Evolutionary conservation across 2,329 filamentous ascomycete genomes (phyloP).

Genomic region (Zasmidium angulare): DNA sequence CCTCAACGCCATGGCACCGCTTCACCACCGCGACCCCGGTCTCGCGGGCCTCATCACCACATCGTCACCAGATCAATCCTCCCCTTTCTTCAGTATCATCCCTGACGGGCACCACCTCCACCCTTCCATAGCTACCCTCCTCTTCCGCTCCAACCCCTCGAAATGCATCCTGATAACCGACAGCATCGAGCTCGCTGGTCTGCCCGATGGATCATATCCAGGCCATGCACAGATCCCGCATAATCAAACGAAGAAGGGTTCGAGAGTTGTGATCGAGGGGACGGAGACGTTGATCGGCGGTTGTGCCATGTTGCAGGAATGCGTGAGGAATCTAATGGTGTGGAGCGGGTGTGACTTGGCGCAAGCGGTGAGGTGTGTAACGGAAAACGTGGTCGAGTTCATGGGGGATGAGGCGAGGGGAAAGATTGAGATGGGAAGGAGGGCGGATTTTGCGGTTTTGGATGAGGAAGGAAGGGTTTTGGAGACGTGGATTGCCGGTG

Average conservation of each 20-base stretch:
- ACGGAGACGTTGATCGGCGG: constrained; percentile 57
- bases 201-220: constrained; percentile 53
- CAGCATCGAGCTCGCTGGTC: constrained; percentile 54
- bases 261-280: constrained; percentile 51
- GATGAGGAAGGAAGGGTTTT: constrained; percentile 47
- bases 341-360: constrained; percentile 50
- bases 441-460: constrained; percentile 52
- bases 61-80: constrained; percentile 19
- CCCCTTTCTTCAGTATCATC: constrained; percentile 55
- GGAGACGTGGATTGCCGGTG: constrained; percentile 53
- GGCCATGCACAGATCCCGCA: constrained; percentile 52
- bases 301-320: constrained; percentile 52
- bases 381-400: constrained; percentile 52
- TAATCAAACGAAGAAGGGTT: constrained; percentile 51
- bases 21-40: constrained; percentile 53
- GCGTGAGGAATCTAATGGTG: constrained; percentile 49
- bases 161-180: constrained; percentile 56
- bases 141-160: constrained; percentile 48
- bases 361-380: constrained; percentile 50
- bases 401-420: constrained; percentile 50
- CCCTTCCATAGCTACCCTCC: constrained; percentile 49
- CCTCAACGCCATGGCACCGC: constrained; percentile 55
- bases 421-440: constrained; percentile 44
- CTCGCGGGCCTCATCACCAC: constrained; percentile 46
- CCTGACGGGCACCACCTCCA: constrained; percentile 57